A percentile compares a stretch with the other conserved stretches of the same genome.
Conservation (phyloP, 1,284 basidiomycete genomes). For the Albatrellus sp. region DNA sequence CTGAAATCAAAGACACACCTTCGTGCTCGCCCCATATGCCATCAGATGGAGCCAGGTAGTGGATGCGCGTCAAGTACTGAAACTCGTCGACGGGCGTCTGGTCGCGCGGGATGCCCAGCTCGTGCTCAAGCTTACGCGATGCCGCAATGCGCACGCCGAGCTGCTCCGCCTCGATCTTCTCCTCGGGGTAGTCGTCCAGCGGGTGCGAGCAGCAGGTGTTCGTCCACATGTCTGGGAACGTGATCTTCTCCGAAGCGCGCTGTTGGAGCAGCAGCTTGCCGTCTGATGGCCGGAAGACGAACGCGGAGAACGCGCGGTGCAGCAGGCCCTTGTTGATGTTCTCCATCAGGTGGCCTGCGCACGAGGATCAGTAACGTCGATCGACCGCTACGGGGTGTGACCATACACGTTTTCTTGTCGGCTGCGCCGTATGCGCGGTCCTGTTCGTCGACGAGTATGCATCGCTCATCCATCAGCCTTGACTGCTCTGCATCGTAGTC, state of each 20-base stretch:
- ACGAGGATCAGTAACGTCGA: not conserved
- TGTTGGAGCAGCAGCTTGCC: constrained; percentile 95
- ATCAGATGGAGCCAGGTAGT: constrained; percentile 91
- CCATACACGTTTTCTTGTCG: constrained; percentile 94
- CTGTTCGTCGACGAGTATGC: constrained; percentile 89
- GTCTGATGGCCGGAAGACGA: constrained; percentile 90
- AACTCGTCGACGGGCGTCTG: constrained; percentile 81
- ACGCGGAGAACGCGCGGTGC: constrained; percentile 96
- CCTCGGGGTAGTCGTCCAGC: constrained; percentile 78
- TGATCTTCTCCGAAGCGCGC: constrained; percentile 95
- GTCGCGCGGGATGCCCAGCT: constrained; percentile 80
- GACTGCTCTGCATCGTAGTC: constrained; percentile 73
- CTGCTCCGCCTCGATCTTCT: constrained; percentile 72
- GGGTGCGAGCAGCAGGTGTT: constrained; percentile 99
- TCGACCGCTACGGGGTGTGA: not conserved
- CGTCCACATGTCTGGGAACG: constrained; percentile 99
- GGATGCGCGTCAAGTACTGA: constrained; percentile 92
- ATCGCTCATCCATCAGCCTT: constrained; percentile 93
- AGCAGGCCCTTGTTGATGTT: constrained; percentile 93
- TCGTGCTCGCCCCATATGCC: constrained; percentile 99
- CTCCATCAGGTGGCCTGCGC: constrained; percentile 89
- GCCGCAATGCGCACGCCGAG: constrained; percentile 84
- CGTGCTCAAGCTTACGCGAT: constrained; percentile 91
- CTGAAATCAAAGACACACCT: constrained; percentile 39
- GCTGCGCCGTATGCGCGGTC: constrained; percentile 84